Percentiles rank a stretch among this genome's conserved stretches.
Evolutionary conservation across 441 rosid species (phyloP).

Genomic region (Pelargonium fulgidum): DNA sequence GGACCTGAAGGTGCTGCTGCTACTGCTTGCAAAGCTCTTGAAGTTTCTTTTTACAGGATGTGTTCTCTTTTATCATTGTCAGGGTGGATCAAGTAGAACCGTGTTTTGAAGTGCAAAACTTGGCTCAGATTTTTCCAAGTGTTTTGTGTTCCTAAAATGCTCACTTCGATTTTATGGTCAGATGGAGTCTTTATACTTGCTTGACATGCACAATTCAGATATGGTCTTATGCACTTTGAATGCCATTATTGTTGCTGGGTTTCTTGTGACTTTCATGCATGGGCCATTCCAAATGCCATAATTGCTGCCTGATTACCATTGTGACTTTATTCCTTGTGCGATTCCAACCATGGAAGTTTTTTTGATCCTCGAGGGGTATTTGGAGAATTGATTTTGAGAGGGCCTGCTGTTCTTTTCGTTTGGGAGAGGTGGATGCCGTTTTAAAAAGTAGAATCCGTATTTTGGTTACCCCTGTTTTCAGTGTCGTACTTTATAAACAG

Average conservation of each 20-base stretch:
- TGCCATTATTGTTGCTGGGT: constrained; percentile 20
- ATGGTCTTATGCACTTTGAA: constrained; percentile 40
- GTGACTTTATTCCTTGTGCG: constrained; percentile 22
- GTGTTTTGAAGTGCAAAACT: too few species aligned
- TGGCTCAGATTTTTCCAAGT: constrained; percentile 21
- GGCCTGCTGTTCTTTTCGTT: constrained; percentile 27
- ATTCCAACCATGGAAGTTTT: constrained; percentile 23
- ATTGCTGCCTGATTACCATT: constrained; percentile 10
- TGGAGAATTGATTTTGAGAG: constrained; percentile 28
- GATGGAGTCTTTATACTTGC: constrained; percentile 32
- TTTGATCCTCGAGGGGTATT: constrained; percentile 24
- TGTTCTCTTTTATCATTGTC: constrained; percentile 26
- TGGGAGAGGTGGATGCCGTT: not conserved
- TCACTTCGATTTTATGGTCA: constrained; percentile 35
- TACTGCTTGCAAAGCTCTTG: constrained; percentile 23
- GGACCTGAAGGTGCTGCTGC: constrained; percentile 27
- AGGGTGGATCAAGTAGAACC: constrained; percentile 24
- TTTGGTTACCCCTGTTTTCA: constrained; percentile 30
- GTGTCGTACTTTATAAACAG: constrained; percentile 31
- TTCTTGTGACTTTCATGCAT: constrained; percentile 12
- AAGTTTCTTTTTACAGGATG: constrained; percentile 25
- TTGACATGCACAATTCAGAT: constrained; percentile 26
- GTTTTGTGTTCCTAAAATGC: constrained; percentile 40
- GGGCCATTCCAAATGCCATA: too few species aligned
- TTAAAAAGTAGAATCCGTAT: not conserved